A percentile compares a stretch with the other conserved stretches of the same genome.
Evolutionary conservation across 139 green algal genomes (phyloP).

Genomic region (Closterium sp.): DNA sequence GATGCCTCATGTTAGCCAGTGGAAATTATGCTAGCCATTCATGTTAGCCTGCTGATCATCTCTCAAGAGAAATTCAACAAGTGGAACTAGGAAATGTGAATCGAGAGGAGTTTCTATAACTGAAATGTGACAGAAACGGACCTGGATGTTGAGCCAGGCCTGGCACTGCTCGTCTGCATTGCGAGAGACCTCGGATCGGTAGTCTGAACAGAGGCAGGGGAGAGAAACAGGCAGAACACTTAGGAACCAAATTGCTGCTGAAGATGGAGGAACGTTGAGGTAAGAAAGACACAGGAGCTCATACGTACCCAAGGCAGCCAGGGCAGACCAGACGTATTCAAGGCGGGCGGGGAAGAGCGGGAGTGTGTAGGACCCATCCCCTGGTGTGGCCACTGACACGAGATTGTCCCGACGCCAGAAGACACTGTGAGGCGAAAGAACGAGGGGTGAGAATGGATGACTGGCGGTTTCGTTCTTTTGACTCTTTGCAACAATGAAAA

Average conservation of each 20-base stretch:
- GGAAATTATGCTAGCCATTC: not conserved
- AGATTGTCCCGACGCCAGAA: slow-evolving; percentile 8
- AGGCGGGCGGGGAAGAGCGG: not conserved
- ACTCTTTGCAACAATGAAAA: no score
- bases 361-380: not conserved
- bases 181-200: not conserved
- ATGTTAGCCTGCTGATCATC: no score
- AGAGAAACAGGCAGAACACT: not conserved
- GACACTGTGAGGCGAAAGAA: not conserved
- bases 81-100: not conserved
- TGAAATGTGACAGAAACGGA: not conserved
- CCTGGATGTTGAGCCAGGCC: not conserved
- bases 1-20: not conserved
- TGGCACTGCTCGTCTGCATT: slow-evolving; percentile 1
- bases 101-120: not conserved
- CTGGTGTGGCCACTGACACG: not conserved
- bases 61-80: not conserved
- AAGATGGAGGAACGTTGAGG: not conserved
- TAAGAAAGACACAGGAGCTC: not conserved
- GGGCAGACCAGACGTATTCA: not conserved
- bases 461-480: no score
- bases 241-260: not conserved
- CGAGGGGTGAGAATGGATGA: not conserved
- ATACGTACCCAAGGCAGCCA: not conserved
- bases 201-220: not conserved